phyloP scores from a whole-genome alignment of 2,329 filamentous ascomycete genomes.

The Talaromyces pinophilus region DNA sequence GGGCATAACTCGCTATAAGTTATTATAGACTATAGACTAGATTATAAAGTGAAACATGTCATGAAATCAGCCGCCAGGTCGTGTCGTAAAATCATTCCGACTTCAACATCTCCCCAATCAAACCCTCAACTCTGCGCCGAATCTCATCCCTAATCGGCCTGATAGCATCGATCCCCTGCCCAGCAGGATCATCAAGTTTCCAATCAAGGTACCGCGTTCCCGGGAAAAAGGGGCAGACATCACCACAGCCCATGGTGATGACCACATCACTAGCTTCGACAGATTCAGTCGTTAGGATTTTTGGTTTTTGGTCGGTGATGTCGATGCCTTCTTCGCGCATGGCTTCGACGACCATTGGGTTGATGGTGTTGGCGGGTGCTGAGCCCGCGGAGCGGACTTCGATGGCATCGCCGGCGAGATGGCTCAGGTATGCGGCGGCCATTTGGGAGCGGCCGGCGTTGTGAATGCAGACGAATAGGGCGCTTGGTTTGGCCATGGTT shows the following conservation, averaged over 20 bases:
- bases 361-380: conserved; percentile 31
- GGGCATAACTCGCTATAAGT: neutral
- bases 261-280: conserved; percentile 31
- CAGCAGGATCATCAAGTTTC: conserved; percentile 32
- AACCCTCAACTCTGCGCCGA: conserved; percentile 26
- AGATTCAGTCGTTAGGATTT: conserved; percentile 30
- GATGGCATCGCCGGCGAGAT: conserved; percentile 26
- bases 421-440: conserved; percentile 29
- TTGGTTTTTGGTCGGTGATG: conserved; percentile 28
- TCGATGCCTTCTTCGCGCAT: conserved; percentile 34
- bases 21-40: neutral
- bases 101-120: conserved; percentile 25
- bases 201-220: conserved; percentile 33
- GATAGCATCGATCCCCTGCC: conserved; percentile 29
- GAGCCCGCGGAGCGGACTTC: conserved; percentile 34
- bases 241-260: conserved; percentile 35
- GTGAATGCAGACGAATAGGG: conserved; percentile 34
- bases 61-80: neutral
- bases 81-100: neutral
- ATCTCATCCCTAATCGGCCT: conserved; percentile 30
- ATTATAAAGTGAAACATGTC: neutral
- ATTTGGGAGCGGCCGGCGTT: conserved; percentile 35
- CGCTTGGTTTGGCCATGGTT: conserved; percentile 28
- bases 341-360: conserved; percentile 29
- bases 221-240: conserved; percentile 31